Base-by-base conservation (phyloP, 2,329 filamentous ascomycete genomes). In the Calonectria leucothoes region DNA sequence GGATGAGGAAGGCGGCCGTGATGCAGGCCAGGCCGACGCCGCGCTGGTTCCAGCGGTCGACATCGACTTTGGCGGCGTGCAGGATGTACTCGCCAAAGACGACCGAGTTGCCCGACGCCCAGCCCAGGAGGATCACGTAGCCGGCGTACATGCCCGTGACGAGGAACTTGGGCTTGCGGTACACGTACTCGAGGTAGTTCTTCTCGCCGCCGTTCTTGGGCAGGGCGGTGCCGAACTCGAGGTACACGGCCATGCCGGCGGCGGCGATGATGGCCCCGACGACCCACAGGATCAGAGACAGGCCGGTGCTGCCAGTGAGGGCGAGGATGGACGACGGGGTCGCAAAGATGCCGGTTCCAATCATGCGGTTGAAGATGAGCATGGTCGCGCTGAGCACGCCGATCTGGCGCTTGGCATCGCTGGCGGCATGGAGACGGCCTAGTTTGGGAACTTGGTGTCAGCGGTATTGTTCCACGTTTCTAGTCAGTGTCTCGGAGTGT, bases 31-130 rank as follows among this genome's bases (percentile, higher is more conserved):
- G 84, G 37, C 91, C 93, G 23, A 94, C 85, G 52, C 88, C 91
- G 48, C 93, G 88, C 84, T 93, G 91, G 82, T 93, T 93, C 92
- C 92, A 94, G 27, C 91, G 86, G 63, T 85, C 88, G 29, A 92
- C 90, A 75, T 93, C 89, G 27, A 91, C 87, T 15, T 91, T 85
- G 14, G 92, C 90, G 11, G 92, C 93, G 79, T 92, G 88, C 2
- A 94, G 87, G 70, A 94, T 91, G 82, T 94, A 94, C 81, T 93
- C 91, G 73, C 92, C 92, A 75, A 94, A 94, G 48, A 94, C 88
- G 75, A 94, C 90, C 0, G 90, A 93, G 82, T 94, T 94, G 17
- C 90, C 90, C 8, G 90, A 90, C 0, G 91, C 91, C 91, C 91
- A 93, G 15, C 90, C 91, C 23, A 93, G 88, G 1, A 94, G 86